Evolutionary conservation across 2,329 filamentous ascomycete genomes (phyloP).

Genomic region (Pestalotiopsis sp.): DNA sequence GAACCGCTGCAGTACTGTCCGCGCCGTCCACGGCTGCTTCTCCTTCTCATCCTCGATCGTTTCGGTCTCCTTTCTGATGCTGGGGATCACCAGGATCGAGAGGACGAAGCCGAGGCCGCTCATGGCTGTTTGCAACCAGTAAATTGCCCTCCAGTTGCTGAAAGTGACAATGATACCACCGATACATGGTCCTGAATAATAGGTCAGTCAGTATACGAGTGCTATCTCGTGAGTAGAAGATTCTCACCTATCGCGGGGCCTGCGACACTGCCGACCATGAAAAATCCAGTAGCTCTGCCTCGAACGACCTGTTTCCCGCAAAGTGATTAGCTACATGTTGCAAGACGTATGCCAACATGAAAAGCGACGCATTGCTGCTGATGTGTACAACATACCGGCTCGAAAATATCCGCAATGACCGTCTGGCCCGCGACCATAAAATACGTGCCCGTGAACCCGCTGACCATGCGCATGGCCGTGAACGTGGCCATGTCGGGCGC

Average conservation of each 20-base stretch:
- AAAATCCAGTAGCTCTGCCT: conserved; percentile 39
- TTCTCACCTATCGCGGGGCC: conserved; percentile 42
- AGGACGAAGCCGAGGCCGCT: conserved; percentile 27
- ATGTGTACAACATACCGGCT: conserved; percentile 28
- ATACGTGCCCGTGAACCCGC: conserved; percentile 38
- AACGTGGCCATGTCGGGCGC: conserved; percentile 35
- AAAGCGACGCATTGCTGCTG: background rate
- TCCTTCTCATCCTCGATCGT: conserved; percentile 1
- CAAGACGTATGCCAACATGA: background rate
- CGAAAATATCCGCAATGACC: conserved; percentile 39
- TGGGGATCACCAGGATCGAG: conserved; percentile 28
- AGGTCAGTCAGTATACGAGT: background rate
- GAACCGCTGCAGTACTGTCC: conserved; percentile 18
- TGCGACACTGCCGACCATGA: conserved; percentile 43
- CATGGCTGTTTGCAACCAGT: conserved; percentile 36
- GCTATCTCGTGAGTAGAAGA: background rate
- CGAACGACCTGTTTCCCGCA: background rate
- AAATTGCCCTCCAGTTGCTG: conserved; percentile 31
- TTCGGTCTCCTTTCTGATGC: background rate
- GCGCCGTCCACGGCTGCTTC: background rate
- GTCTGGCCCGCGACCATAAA: conserved; percentile 42
- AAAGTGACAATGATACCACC: conserved; percentile 34
- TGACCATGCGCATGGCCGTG: conserved; percentile 35
- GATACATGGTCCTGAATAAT: conserved; percentile 28
- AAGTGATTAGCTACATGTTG: background rate